Conservation (phyloP, 2,329 filamentous ascomycete genomes). For the Hymenoscyphus salicellus region DNA sequence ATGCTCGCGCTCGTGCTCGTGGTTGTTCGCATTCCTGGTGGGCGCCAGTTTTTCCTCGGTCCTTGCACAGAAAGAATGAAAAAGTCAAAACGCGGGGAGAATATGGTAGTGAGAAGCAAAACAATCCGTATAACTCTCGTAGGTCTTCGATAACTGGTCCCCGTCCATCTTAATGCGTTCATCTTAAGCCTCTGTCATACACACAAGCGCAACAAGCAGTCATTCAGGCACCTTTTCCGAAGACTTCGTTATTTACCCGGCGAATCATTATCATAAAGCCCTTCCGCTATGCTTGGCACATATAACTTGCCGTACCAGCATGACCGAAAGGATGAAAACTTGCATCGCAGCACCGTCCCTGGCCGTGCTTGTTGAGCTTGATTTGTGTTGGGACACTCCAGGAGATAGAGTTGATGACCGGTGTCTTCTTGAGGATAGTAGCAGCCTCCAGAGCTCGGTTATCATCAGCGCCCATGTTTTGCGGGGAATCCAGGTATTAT, state of each 20-base stretch:
- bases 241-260: slow-evolving; percentile 19
- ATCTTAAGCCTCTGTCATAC: slow-evolving; percentile 24
- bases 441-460: not conserved
- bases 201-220: slow-evolving; percentile 12
- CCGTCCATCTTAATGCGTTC: slow-evolving; percentile 16
- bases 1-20: slow-evolving; percentile 8
- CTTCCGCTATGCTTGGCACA: slow-evolving; percentile 12
- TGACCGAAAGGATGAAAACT: slow-evolving; percentile 16
- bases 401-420: not conserved
- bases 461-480: slow-evolving; percentile 6
- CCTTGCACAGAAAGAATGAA: slow-evolving; percentile 23
- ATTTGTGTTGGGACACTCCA: slow-evolving; percentile 5
- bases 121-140: slow-evolving; percentile 14
- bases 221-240: slow-evolving; percentile 25
- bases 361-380: slow-evolving; percentile 12
- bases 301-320: slow-evolving; percentile 20
- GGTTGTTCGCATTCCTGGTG: not conserved
- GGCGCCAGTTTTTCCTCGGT: slow-evolving; percentile 4
- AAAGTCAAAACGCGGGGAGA: slow-evolving; percentile 25
- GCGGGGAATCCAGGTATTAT: slow-evolving; percentile 6
- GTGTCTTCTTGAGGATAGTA: not conserved
- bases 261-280: slow-evolving; percentile 20
- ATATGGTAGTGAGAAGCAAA: slow-evolving; percentile 12
- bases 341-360: slow-evolving; percentile 19
- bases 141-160: slow-evolving; percentile 10